phyloP scores from a whole-genome alignment of 23 red algal genomes.

The Gracilariopsis chorda region DNA sequence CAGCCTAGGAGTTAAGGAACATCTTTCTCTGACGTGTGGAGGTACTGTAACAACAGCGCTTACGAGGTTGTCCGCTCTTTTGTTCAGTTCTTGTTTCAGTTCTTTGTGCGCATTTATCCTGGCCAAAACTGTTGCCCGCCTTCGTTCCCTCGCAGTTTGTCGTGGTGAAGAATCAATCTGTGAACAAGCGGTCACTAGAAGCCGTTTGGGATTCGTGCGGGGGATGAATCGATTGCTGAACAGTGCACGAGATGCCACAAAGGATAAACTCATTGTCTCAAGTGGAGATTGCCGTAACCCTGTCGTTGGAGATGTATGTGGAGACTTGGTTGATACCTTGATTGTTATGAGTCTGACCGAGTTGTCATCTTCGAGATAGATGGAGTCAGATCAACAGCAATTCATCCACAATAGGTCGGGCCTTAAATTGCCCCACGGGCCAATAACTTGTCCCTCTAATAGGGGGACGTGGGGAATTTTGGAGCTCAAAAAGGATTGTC shows the following conservation, averaged over 20 bases:
- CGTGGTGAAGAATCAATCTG: not conserved
- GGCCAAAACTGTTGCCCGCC: not conserved
- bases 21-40: constrained; percentile 31
- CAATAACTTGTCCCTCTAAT: too few species aligned
- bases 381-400: too few species aligned
- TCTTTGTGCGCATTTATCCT: not conserved
- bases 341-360: too few species aligned
- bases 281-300: too few species aligned
- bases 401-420: too few species aligned
- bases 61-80: not conserved
- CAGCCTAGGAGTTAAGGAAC: constrained; percentile 25
- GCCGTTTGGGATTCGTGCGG: not conserved
- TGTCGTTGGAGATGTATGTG: too few species aligned
- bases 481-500: too few species aligned
- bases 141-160: constrained; percentile 28
- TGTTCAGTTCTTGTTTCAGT: constrained; percentile 15
- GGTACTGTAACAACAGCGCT: constrained; percentile 41
- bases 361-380: too few species aligned
- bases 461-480: too few species aligned
- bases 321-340: too few species aligned
- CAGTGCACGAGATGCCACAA: not conserved
- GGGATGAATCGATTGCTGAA: not conserved
- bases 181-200: not conserved
- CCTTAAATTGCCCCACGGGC: too few species aligned
- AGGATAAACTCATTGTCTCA: not conserved